Evolutionary conservation across 192 early-diverging fungal species (phyloP), one percentile per base, ranked within the genome.

Genomic region (Coemansia sp.): DNA sequence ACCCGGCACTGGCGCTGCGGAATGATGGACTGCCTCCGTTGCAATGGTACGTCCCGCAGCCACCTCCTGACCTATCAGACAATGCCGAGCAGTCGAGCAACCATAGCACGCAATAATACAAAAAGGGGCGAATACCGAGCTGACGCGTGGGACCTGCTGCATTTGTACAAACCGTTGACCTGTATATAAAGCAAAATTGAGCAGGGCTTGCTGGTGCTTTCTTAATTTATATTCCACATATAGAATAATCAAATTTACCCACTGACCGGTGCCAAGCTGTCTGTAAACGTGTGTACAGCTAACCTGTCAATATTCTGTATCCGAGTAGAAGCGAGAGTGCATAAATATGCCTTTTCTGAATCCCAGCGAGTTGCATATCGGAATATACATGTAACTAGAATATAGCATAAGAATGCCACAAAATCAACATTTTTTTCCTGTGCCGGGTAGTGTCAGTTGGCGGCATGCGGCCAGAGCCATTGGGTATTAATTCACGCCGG

Each of bases 41-140:
- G 21, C 69, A 61, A 27, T 72, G 69, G 69, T 72, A 64, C 40
- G 50, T 72, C 8, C 69, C 69, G 6, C 56, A 51, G 12, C 27
- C 55, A n/a, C 36, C 17, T 15, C 15, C 20, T 34, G 22, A 25
- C 48, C 41, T 8, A 15, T 7, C n/a, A 15, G 36, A 39, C 5
- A 39, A 15, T 15, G 17, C 36, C 17, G 36, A 39, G 36, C 14
- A 39, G 14, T 15, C 17, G 19, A 15, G 17, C 36, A 7, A 39
- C 6, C 36, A 39, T 15, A 5, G n/a, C 36, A 6, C 36, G 2
- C 36, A 39, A 7, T 39, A 15, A 39, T 15, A 15, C 14, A 15
- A 39, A n/a, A n/a, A n/a, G n/a, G n/a, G n/a, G 15, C 36, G 17
- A 14, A 39, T 39, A 15, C 36, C n/a, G 36, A 39, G 17, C n/a